A percentile compares a stretch with the other conserved stretches of the same genome.
Conservation (phyloP, 345 rosid species). For the Anacardium occidentale region DNA sequence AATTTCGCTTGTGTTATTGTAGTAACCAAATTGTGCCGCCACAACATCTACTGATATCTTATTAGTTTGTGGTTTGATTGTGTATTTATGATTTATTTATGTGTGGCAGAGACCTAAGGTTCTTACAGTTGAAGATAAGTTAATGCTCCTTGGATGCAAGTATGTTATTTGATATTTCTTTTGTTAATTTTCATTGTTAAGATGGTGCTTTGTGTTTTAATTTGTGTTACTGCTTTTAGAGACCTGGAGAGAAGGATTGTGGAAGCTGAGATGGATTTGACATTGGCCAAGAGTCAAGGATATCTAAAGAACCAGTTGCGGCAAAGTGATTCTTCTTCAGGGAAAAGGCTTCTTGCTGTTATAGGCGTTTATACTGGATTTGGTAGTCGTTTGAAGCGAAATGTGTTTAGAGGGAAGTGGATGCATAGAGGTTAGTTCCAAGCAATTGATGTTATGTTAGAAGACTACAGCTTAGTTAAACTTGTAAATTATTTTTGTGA, state of each 20-base stretch:
- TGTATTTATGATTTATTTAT: slow-evolving; percentile 8
- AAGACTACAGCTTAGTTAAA: too few species aligned
- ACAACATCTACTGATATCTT: neutral
- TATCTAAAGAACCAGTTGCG: slow-evolving; percentile 52
- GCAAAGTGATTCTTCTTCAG: slow-evolving; percentile 47
- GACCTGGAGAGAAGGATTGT: slow-evolving; percentile 86
- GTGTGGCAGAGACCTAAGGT: slow-evolving; percentile 81
- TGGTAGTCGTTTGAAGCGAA: slow-evolving; percentile 78
- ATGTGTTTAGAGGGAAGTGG: slow-evolving; percentile 82
- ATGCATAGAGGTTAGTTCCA: slow-evolving; percentile 75
- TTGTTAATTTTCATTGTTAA: neutral
- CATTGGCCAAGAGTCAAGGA: slow-evolving; percentile 91
- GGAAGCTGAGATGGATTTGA: slow-evolving; percentile 93
- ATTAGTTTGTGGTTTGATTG: neutral
- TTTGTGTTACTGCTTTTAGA: slow-evolving; percentile 35
- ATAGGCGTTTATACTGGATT: slow-evolving; percentile 94
- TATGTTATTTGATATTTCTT: slow-evolving; percentile 32
- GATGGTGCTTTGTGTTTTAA: neutral
- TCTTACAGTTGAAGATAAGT: slow-evolving; percentile 81
- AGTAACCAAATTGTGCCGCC: neutral
- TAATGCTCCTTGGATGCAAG: slow-evolving; percentile 82
- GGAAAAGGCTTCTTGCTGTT: slow-evolving; percentile 71
- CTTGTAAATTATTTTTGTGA: neutral
- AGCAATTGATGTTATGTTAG: neutral
- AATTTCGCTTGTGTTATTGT: too few species aligned